A percentile compares a stretch with the other conserved stretches of the same genome.
Evolutionary conservation across 768 basidiomycete genomes (phyloP).

Genomic region (Artomyces pyxidatus): DNA sequence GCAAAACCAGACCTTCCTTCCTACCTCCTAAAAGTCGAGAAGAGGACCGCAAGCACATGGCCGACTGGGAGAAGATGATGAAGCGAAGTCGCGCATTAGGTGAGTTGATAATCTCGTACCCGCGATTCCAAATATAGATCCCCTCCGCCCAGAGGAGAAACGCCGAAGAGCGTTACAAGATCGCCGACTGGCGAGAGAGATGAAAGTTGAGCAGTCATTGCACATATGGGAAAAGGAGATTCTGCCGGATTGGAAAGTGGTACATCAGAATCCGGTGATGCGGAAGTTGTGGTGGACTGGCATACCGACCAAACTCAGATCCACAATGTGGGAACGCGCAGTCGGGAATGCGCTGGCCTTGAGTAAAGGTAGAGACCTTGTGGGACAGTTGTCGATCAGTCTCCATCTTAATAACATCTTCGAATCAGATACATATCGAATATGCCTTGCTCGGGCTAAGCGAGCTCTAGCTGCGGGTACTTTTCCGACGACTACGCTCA

Average conservation of each 20-base stretch:
- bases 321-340: constrained; percentile 77
- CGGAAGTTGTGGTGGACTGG: constrained; percentile 84
- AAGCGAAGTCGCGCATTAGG: constrained; percentile 66
- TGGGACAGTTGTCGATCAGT: background rate
- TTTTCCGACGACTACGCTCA: constrained; percentile 58
- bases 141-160: constrained; percentile 50
- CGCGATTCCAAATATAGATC: too few relatives aligned
- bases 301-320: constrained; percentile 75
- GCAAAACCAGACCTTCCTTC: constrained; percentile 75
- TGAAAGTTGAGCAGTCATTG: constrained; percentile 60
- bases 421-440: constrained; percentile 59
- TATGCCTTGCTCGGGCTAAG: constrained; percentile 65
- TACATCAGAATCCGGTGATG: constrained; percentile 54
- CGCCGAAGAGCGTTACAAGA: constrained; percentile 54
- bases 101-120: constrained; percentile 25
- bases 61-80: constrained; percentile 88
- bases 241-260: constrained; percentile 75
- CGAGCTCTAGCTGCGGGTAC: constrained; percentile 55
- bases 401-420: constrained; percentile 4
- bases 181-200: constrained; percentile 55
- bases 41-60: constrained; percentile 79
- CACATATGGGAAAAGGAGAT: constrained; percentile 73
- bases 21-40: constrained; percentile 74
- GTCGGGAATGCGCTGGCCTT: constrained; percentile 78
- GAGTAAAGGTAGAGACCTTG: constrained; percentile 53